Evolutionary conservation across 306 rosid genomes (phyloP).

Genomic region (Rubus idaeus): DNA sequence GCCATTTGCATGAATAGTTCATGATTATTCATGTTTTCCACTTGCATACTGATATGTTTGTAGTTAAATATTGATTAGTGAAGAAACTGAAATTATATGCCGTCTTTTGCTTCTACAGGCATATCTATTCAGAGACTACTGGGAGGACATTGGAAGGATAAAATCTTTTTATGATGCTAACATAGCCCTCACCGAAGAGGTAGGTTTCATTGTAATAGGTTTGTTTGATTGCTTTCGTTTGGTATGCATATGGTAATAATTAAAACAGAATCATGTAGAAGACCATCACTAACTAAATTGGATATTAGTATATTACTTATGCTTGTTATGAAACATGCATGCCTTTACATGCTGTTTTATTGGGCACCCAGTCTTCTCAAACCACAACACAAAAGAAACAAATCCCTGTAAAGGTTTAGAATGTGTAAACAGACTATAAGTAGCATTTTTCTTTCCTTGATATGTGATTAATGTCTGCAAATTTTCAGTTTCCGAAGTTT

Average conservation of each 20-base stretch:
- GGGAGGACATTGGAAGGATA: conserved; percentile 96
- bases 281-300: neutral
- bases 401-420: neutral
- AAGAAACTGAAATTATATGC: neutral
- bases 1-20: neutral
- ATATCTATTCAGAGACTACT: conserved; percentile 73
- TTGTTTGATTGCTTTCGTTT: neutral
- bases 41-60: neutral
- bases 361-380: neutral
- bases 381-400: neutral
- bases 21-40: neutral
- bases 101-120: conserved; percentile 48
- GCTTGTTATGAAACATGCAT: neutral
- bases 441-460: conserved; percentile 13
- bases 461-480: conserved; percentile 22
- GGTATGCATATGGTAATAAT: neutral
- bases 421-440: neutral
- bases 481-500: conserved; percentile 63
- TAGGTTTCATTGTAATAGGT: conserved; percentile 30
- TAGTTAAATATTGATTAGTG: neutral
- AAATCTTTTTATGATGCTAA: conserved; percentile 76
- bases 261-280: neutral
- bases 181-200: conserved; percentile 92
- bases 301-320: neutral
- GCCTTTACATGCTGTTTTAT: neutral